phyloP scores from a whole-genome alignment of 805 yeast genomes.

The Clavispora santaluciae region DNA sequence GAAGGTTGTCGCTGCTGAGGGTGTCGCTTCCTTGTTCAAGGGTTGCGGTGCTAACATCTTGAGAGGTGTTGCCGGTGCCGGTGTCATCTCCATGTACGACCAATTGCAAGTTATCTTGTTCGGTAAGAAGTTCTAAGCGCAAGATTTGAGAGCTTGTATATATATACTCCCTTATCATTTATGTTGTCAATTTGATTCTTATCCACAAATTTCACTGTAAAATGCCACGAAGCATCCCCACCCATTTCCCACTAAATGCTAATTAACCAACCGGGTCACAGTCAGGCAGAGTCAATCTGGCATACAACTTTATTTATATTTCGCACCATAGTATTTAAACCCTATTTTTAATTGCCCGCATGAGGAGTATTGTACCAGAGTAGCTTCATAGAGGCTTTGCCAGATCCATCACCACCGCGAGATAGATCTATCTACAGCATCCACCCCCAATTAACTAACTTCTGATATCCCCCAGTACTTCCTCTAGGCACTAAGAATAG shows the following conservation, averaged over 20 bases:
- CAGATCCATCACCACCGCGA: neutral
- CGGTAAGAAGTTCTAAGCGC: conserved; percentile 79
- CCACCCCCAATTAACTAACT: neutral
- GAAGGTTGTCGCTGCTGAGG: conserved; percentile 93
- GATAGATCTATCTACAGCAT: neutral
- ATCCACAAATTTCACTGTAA: neutral
- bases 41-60: conserved; percentile 99
- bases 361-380: neutral
- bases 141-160: conserved; percentile 14
- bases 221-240: too few species aligned
- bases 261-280: neutral
- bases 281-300: neutral
- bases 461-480: conserved; percentile 1
- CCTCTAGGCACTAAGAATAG: neutral
- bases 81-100: conserved; percentile 97
- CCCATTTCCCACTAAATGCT: too few species aligned
- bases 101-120: conserved; percentile 91
- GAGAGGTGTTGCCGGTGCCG: conserved; percentile 99
- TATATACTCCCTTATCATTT: conserved; percentile 14
- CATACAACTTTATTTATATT: neutral
- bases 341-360: neutral
- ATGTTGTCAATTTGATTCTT: conserved; percentile 9
- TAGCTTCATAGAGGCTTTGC: neutral
- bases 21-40: conserved; percentile 89
- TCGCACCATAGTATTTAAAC: neutral